phyloP scores from a whole-genome alignment of 1,139 yeast genomes.

The Lizanozyma gosingica region DNA sequence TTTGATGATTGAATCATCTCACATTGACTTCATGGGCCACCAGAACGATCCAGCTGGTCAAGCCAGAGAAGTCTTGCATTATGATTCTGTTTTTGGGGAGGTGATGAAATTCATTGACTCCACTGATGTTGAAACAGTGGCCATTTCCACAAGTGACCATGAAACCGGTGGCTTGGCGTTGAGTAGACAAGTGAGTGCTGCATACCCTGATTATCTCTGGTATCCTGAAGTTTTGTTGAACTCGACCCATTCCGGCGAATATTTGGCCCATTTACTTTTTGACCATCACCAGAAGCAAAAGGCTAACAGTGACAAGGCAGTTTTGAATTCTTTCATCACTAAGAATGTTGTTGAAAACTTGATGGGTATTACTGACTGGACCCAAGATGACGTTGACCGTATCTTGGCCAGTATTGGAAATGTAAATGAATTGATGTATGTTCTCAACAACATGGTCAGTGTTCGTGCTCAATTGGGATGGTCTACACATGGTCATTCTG shows the following conservation, averaged over 20 bases:
- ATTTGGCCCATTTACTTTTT: conserved; percentile 28
- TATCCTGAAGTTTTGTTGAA: conserved; percentile 59
- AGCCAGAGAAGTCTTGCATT: conserved; percentile 68
- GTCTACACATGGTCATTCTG: conserved; percentile 87
- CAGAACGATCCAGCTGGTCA: conserved; percentile 85
- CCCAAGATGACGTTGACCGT: conserved; percentile 36
- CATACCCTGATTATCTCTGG: conserved; percentile 68
- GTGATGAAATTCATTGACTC: conserved; percentile 58
- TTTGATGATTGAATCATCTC: conserved; percentile 73
- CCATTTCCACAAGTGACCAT: conserved; percentile 78
- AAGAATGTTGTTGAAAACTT: conserved; percentile 44
- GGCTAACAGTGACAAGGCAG: conserved; percentile 16
- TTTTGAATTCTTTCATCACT: conserved; percentile 34
- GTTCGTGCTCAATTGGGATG: conserved; percentile 72
- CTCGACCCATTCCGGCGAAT: conserved; percentile 70
- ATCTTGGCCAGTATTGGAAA: conserved; percentile 15
- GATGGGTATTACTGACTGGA: conserved; percentile 52
- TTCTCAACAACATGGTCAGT: conserved; percentile 54
- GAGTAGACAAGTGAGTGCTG: conserved; percentile 58
- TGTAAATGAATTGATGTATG: conserved; percentile 23
- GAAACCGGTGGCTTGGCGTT: conserved; percentile 84
- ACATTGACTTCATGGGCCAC: conserved; percentile 92
- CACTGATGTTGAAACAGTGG: conserved; percentile 60
- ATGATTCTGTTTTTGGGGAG: conserved; percentile 64
- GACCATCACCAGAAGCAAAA: conserved; percentile 17